These are phyloP conservation scores for Globisporangium middletonii DNA, from an alignment of 352 stramenopile species.

Conservation along the genomic window DNA sequence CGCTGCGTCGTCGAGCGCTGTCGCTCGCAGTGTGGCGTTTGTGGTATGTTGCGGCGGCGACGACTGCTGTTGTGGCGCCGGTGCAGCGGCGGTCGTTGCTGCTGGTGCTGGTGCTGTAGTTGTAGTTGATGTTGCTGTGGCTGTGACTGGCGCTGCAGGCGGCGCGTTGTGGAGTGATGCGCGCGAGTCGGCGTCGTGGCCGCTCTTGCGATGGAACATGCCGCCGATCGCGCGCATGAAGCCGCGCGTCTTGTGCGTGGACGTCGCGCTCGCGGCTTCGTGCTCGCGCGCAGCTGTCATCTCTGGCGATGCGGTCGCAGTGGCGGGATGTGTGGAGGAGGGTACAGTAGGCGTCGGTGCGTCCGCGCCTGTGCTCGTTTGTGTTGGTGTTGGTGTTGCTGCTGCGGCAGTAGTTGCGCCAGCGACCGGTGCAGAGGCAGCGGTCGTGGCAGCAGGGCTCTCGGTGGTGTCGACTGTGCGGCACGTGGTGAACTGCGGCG, in stretches of 20 bases:
- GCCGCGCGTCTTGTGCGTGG: constrained; percentile 25
- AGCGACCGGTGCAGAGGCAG: not conserved
- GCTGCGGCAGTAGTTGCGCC: not conserved
- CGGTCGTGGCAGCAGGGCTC: constrained; percentile 2
- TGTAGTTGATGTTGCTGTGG: not conserved
- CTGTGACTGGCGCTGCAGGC: not conserved
- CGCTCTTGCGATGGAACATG: constrained; percentile 34
- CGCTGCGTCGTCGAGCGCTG: constrained; percentile 19
- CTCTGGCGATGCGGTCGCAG: not conserved
- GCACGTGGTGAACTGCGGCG: constrained; percentile 13
- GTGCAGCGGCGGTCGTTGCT: not conserved
- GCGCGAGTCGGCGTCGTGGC: constrained; percentile 11
- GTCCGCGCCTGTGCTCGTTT: not conserved
- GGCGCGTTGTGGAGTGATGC: constrained; percentile 5
- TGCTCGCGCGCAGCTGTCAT: not conserved
- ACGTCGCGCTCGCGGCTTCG: constrained; percentile 2
- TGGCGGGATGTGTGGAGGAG: constrained; percentile 2
- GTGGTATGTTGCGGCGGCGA: not conserved
- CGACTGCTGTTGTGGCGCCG: not conserved
- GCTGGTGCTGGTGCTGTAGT: not conserved
- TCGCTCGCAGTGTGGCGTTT: constrained; percentile 18
- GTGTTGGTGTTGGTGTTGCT: not conserved
- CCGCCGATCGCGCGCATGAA: constrained; percentile 45
- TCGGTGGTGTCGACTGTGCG: constrained; percentile 9
- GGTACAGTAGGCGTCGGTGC: not conserved